Percentiles rank a stretch among this genome's conserved stretches.
Evolutionary conservation across 2,329 filamentous ascomycete species (phyloP).

Genomic region (Chaetomium strumarium): DNA sequence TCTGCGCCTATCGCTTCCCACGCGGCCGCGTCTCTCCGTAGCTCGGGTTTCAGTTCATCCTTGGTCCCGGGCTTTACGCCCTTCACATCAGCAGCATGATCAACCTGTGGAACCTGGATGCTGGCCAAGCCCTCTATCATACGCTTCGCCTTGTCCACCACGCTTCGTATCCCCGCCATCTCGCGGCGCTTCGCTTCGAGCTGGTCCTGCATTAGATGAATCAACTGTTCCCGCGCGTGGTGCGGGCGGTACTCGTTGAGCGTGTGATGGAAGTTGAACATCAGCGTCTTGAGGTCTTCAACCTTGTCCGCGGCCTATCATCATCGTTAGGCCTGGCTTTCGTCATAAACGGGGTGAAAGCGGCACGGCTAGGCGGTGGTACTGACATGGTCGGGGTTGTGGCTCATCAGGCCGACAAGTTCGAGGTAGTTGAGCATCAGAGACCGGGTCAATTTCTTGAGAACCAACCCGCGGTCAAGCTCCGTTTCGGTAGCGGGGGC

Average conservation of each 20-base stretch:
- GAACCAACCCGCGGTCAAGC: conserved; percentile 58
- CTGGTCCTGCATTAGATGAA: conserved; percentile 81
- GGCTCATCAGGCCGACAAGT: conserved; percentile 63
- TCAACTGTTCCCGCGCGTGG: conserved; percentile 82
- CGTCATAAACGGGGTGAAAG: conserved; percentile 4
- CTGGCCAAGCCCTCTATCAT: conserved; percentile 64
- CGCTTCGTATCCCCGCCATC: conserved; percentile 60
- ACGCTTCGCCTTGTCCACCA: conserved; percentile 65
- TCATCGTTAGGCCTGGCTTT: conserved; percentile 6
- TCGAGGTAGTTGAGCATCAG: conserved; percentile 85
- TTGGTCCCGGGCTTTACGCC: conserved; percentile 10
- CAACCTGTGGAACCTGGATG: conserved; percentile 34
- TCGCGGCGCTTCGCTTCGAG: conserved; percentile 67
- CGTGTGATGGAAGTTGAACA: conserved; percentile 87
- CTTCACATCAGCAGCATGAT: conserved; percentile 18
- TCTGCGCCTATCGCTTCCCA: conserved; percentile 23
- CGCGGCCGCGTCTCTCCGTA: conserved; percentile 11
- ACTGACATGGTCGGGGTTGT: conserved; percentile 53
- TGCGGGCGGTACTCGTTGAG: conserved; percentile 93
- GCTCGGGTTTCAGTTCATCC: conserved; percentile 7
- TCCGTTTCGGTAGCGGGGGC: conserved; percentile 34
- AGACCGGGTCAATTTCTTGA: conserved; percentile 76
- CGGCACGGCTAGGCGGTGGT: conserved; percentile 9
- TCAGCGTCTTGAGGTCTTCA: conserved; percentile 70
- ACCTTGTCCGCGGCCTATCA: conserved; percentile 63